Evolutionary conservation across 2,329 filamentous ascomycete species (phyloP).

Genomic region (Harringtonia lauricola): DNA sequence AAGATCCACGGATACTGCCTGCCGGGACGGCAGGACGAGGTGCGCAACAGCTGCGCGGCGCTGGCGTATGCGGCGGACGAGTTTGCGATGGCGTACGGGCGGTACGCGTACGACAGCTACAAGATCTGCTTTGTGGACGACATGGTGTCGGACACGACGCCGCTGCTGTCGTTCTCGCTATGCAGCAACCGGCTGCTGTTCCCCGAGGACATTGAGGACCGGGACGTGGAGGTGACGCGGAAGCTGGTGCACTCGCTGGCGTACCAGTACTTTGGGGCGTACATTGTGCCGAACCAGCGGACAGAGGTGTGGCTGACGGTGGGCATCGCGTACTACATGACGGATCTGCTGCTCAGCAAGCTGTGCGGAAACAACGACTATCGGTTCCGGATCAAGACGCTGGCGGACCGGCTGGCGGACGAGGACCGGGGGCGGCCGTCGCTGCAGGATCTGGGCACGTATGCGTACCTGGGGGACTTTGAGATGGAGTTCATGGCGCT

Average conservation of each 20-base stretch:
- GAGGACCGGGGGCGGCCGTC: slow-evolving; percentile 74
- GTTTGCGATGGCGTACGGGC: slow-evolving; percentile 77
- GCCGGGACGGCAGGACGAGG: slow-evolving; percentile 68
- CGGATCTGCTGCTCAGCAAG: slow-evolving; percentile 81
- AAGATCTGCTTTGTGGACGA: slow-evolving; percentile 94
- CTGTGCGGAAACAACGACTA: slow-evolving; percentile 94
- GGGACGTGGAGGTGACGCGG: slow-evolving; percentile 70
- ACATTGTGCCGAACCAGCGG: slow-evolving; percentile 73
- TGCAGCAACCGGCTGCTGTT: slow-evolving; percentile 81
- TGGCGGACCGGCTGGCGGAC: slow-evolving; percentile 72
- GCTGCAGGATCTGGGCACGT: slow-evolving; percentile 66
- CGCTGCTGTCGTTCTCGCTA: slow-evolving; percentile 74
- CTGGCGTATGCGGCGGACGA: slow-evolving; percentile 82
- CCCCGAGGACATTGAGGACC: slow-evolving; percentile 75
- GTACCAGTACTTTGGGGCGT: slow-evolving; percentile 89
- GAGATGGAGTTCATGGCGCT: slow-evolving; percentile 83
- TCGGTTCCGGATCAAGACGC: slow-evolving; percentile 75
- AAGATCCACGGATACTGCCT: slow-evolving; percentile 88
- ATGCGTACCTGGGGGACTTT: slow-evolving; percentile 70
- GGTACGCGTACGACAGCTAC: slow-evolving; percentile 86
- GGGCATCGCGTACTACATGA: slow-evolving; percentile 89
- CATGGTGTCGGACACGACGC: slow-evolving; percentile 60
- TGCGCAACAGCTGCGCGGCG: slow-evolving; percentile 77
- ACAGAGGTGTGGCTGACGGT: slow-evolving; percentile 82
- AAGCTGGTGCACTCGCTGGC: slow-evolving; percentile 75